Evolutionary conservation across 1,139 yeast genomes (phyloP), one percentile per base, ranked within the genome.

Genomic region (Zygoascus meyerae): DNA sequence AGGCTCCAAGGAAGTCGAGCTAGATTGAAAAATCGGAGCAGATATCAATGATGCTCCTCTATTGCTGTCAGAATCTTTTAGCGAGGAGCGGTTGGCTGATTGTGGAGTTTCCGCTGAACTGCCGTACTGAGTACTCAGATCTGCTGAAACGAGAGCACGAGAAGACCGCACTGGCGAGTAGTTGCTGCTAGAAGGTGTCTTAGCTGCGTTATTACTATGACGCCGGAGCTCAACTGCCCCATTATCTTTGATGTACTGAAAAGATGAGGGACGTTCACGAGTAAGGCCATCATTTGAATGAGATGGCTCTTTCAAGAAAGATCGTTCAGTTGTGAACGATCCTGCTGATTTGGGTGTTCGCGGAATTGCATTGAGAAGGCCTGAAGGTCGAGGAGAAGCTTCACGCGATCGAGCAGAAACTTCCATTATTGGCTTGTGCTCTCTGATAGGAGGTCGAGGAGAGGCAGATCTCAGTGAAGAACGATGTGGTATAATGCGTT

Each of bases 401-500:
- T 21, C 39, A 5, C 30, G 28, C 6, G 26, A 21, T 21, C 26
- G 4, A 4, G 7, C 7, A 21, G 26, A 7, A 7, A 21, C 26
- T 21, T 21, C 26, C 7, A 21, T 4, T 5, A 21, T 21, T 21
- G 26, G 26, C 26, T 21, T 21, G 26, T 21, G 26, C 4, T 21
- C 26, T 10, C 29, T 17, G 9, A 21, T 4, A 8, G 42, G 48
- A 10, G 51, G 46, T 10, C 36, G 35, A 2, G 58, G 58, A 9
- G 58, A 55, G 7, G 45, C 34, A 11, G 59, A 50, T 17, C 60
- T 38, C 41, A 56, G 45, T 18, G 48, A 42, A 6, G 58, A 55
- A 34, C 60, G 44, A 12, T 52, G 52, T 2, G 59, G 59, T 15
- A 55, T 52, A 12, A 49, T 42, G 39, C 26, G 30, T 16, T 18